A percentile compares a stretch with the other conserved stretches of the same genome.
Evolutionary conservation across 2,329 filamentous ascomycete species (phyloP).

Genomic region (Colletotrichum echinochloae): DNA sequence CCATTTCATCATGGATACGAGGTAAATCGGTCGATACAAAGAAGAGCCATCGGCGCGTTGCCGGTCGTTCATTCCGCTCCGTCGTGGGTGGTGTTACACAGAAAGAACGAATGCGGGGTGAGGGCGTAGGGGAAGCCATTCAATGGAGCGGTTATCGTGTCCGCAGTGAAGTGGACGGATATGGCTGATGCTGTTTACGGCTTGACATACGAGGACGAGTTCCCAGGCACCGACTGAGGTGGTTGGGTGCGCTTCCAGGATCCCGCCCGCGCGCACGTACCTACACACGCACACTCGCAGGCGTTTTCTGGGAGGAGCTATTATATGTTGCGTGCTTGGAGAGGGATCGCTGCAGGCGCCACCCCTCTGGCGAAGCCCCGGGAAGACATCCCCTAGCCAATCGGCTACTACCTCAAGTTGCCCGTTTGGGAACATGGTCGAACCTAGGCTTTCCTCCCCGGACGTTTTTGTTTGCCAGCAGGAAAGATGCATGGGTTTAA

Average conservation of each 20-base stretch:
- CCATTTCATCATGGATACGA: constrained; percentile 16
- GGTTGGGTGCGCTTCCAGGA: constrained; percentile 10
- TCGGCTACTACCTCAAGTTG: constrained; percentile 23
- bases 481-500: not conserved
- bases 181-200: constrained; percentile 12
- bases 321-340: constrained; percentile 20
- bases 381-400: constrained; percentile 12
- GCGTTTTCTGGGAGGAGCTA: constrained; percentile 7
- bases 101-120: constrained; percentile 7
- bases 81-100: constrained; percentile 6
- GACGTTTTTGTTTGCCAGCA: constrained; percentile 23
- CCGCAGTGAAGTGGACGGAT: not conserved
- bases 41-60: constrained; percentile 17
- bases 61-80: constrained; percentile 7
- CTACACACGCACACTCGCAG: not conserved
- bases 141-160: not conserved
- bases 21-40: constrained; percentile 26
- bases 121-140: not conserved
- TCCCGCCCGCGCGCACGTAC: not conserved
- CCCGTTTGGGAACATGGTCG: constrained; percentile 17
- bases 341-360: constrained; percentile 32
- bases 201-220: not conserved
- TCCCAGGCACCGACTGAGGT: not conserved
- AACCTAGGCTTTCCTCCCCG: not conserved
- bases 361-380: constrained; percentile 19